phyloP scores from a whole-genome alignment of 768 basidiomycete genomes.

The Termitomyces sp. region DNA sequence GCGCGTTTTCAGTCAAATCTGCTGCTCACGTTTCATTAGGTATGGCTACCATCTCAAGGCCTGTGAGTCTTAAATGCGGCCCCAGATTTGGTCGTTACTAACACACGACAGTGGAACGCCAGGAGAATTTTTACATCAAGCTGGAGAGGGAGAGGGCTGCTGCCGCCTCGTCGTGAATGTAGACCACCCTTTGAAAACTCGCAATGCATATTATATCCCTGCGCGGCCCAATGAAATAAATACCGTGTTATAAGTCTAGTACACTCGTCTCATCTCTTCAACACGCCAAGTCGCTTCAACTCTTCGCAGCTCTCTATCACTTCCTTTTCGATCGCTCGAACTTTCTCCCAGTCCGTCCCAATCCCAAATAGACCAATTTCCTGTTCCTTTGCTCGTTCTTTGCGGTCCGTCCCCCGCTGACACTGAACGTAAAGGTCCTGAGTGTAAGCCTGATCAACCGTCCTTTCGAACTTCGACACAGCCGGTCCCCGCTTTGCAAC shows the following conservation, averaged over 20 bases:
- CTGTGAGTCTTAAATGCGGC: slow-evolving; percentile 47
- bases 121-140: slow-evolving; percentile 86
- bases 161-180: slow-evolving; percentile 19
- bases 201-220: slow-evolving; percentile 16
- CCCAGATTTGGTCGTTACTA: not conserved
- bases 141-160: slow-evolving; percentile 61
- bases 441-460: slow-evolving; percentile 74
- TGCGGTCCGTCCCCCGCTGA: slow-evolving; percentile 62
- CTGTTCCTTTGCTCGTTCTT: slow-evolving; percentile 68
- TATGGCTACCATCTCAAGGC: slow-evolving; percentile 77
- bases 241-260: slow-evolving; percentile 18
- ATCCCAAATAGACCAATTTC: slow-evolving; percentile 89
- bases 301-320: slow-evolving; percentile 76
- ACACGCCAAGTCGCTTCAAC: slow-evolving; percentile 59
- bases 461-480: slow-evolving; percentile 66
- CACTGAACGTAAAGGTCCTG: slow-evolving; percentile 71
- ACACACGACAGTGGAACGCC: slow-evolving; percentile 60
- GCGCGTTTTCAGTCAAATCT: not conserved
- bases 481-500: slow-evolving; percentile 38
- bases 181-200: slow-evolving; percentile 4
- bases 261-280: slow-evolving; percentile 32
- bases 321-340: slow-evolving; percentile 70
- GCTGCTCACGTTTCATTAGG: slow-evolving; percentile 45
- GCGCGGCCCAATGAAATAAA: slow-evolving; percentile 20
- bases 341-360: slow-evolving; percentile 91